A percentile compares a stretch with the other conserved stretches of the same genome.
Evolutionary conservation across 179 eudicot genomes (phyloP).

Genomic region (Heliamphora pulchella): DNA sequence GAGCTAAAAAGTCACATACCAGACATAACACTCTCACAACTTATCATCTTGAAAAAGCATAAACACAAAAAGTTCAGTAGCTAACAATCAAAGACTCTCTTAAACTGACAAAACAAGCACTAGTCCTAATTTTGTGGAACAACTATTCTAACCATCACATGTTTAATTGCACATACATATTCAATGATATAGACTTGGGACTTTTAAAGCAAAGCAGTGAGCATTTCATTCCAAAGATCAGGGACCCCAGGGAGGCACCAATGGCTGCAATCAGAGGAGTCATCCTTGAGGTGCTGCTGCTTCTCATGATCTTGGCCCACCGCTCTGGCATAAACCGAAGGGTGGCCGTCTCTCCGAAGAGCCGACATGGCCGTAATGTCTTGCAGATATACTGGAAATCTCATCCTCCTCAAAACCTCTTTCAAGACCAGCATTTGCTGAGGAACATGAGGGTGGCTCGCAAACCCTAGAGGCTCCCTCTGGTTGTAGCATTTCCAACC

Average conservation of each 20-base stretch:
- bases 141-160: neutral
- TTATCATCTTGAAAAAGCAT: neutral
- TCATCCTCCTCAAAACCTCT: conserved; percentile 48
- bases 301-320: conserved; percentile 27
- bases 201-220: conserved; percentile 42
- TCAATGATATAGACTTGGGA: neutral
- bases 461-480: conserved; percentile 49
- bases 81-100: neutral
- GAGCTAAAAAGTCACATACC: neutral
- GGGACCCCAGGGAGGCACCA: conserved; percentile 97
- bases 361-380: conserved; percentile 65
- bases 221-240: conserved; percentile 72
- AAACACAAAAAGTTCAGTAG: neutral
- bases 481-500: conserved; percentile 87
- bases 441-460: conserved; percentile 49
- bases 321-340: conserved; percentile 57
- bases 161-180: neutral
- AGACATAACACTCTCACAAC: neutral
- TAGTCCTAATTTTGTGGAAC: neutral
- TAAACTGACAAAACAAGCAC: neutral
- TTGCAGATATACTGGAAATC: conserved; percentile 60
- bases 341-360: conserved; percentile 71
- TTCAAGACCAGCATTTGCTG: conserved; percentile 42
- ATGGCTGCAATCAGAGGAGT: conserved; percentile 67
- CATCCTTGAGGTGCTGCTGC: conserved; percentile 27